phyloP scores from a whole-genome alignment of 164 flowering plant species.

The Platanus orientalis region DNA sequence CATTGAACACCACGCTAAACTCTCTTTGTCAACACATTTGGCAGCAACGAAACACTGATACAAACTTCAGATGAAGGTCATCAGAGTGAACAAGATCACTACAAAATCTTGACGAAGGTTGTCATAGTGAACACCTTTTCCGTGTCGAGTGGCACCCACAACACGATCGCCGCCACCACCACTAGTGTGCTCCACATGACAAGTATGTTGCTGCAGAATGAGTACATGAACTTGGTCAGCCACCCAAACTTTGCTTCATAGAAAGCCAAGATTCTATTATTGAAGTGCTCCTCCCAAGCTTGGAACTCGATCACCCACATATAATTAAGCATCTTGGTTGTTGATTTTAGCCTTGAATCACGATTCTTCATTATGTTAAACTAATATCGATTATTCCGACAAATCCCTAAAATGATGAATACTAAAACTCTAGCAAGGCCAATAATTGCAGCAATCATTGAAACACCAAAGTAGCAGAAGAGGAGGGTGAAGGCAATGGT shows the following conservation, averaged over 20 bases:
- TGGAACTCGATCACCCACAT: slow-evolving; percentile 92
- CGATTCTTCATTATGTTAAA: slow-evolving; percentile 60
- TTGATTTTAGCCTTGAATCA: slow-evolving; percentile 83
- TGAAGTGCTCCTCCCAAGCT: too few species aligned
- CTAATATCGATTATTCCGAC: slow-evolving; percentile 59
- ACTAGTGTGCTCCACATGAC: slow-evolving; percentile 81
- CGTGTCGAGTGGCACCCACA: slow-evolving; percentile 57
- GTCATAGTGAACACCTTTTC: slow-evolving; percentile 76
- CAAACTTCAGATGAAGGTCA: too few species aligned
- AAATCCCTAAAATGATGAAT: too few species aligned
- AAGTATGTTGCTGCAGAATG: slow-evolving; percentile 53
- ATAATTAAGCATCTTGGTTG: slow-evolving; percentile 82
- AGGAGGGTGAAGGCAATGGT: too few species aligned
- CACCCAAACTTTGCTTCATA: too few species aligned
- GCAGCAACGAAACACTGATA: too few species aligned
- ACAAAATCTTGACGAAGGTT: slow-evolving; percentile 66
- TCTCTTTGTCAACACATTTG: too few species aligned
- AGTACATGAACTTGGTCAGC: slow-evolving; percentile 71
- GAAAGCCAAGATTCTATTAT: slow-evolving; percentile 48
- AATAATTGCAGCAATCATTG: too few species aligned
- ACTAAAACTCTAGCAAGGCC: slow-evolving; percentile 40
- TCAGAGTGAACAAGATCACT: too few species aligned
- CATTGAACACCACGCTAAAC: too few species aligned
- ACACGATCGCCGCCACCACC: slow-evolving; percentile 39
- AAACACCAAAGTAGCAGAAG: too few species aligned